Percentiles rank a stretch among this genome's conserved stretches.
These are phyloP conservation scores for Apophysomyces variabilis DNA, from an alignment of 371 early-diverging fungal genomes.

Conservation along the genomic window DNA sequence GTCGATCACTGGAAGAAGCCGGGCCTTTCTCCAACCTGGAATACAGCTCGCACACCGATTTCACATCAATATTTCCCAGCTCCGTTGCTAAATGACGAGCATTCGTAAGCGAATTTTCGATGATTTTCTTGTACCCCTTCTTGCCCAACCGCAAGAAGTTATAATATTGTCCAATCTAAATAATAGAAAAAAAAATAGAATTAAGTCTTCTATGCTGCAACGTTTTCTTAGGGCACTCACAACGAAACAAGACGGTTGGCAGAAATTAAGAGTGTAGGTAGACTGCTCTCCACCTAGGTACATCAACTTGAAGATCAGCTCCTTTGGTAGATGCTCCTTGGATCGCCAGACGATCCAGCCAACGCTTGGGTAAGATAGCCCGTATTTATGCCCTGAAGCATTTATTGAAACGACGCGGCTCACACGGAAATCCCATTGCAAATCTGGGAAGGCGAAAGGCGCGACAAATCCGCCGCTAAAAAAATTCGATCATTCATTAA, in stretches of 20 bases:
- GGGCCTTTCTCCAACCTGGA: too few species aligned
- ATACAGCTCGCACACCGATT: too few species aligned
- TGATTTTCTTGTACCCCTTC: too few species aligned
- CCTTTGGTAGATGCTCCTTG: slow-evolving; percentile 62
- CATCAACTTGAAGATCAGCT: slow-evolving; percentile 71
- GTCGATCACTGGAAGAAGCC: too few species aligned
- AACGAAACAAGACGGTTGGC: too few species aligned
- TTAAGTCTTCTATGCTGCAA: neutral
- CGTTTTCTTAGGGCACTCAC: neutral
- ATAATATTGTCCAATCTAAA: too few species aligned
- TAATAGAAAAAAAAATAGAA: too few species aligned
- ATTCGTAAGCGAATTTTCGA: too few species aligned
- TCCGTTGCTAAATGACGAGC: too few species aligned
- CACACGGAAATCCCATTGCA: slow-evolving; percentile 61
- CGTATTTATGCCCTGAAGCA: slow-evolving; percentile 79
- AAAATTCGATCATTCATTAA: neutral
- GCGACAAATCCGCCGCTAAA: slow-evolving; percentile 77
- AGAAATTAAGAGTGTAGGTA: too few species aligned
- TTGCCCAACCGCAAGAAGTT: too few species aligned
- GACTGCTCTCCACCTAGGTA: slow-evolving; percentile 60
- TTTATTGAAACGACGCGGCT: slow-evolving; percentile 72
- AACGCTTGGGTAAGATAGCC: slow-evolving; percentile 70
- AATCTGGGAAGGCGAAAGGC: slow-evolving; percentile 58
- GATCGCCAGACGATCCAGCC: slow-evolving; percentile 74
- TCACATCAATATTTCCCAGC: too few species aligned